Conservation (phyloP, 2,329 filamentous ascomycete species). For the Trichoderma hamatum region DNA sequence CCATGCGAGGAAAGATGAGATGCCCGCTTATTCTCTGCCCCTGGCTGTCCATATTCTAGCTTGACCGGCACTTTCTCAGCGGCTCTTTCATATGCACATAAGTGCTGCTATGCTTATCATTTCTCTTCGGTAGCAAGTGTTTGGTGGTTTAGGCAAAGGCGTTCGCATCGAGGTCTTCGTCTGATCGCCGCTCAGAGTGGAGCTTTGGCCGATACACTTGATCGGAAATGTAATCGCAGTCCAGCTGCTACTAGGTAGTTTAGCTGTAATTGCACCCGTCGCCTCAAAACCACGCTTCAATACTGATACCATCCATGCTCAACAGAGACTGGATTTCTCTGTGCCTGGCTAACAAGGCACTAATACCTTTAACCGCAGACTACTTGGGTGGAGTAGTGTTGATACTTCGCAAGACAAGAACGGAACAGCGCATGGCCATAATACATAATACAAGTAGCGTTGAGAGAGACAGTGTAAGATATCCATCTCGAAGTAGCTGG, state of each 20-base stretch:
- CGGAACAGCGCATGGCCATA: constrained; percentile 8
- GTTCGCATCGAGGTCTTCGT: constrained; percentile 22
- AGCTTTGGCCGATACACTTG: constrained; percentile 9
- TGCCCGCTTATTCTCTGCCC: constrained; percentile 12
- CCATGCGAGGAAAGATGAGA: constrained; percentile 8
- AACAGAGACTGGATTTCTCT: background rate
- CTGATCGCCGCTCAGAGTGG: constrained; percentile 10
- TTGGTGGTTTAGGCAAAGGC: constrained; percentile 7
- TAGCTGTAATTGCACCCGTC: background rate
- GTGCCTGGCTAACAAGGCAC: constrained; percentile 27
- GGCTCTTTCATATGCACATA: constrained; percentile 8
- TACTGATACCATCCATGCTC: background rate
- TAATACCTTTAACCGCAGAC: background rate
- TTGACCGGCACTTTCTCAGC: background rate
- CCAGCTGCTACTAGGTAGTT: background rate
- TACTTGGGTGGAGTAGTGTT: background rate
- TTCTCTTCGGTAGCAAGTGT: background rate
- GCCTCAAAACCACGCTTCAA: background rate
- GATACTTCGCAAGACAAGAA: background rate
- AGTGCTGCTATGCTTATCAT: constrained; percentile 16
- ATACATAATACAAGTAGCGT: background rate
- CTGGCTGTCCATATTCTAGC: constrained; percentile 9
- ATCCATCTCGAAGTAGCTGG: background rate
- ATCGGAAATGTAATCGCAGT: constrained; percentile 3
- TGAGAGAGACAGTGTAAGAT: background rate